Conservation (phyloP, 768 basidiomycete genomes). For the Trametopsis cervina region DNA sequence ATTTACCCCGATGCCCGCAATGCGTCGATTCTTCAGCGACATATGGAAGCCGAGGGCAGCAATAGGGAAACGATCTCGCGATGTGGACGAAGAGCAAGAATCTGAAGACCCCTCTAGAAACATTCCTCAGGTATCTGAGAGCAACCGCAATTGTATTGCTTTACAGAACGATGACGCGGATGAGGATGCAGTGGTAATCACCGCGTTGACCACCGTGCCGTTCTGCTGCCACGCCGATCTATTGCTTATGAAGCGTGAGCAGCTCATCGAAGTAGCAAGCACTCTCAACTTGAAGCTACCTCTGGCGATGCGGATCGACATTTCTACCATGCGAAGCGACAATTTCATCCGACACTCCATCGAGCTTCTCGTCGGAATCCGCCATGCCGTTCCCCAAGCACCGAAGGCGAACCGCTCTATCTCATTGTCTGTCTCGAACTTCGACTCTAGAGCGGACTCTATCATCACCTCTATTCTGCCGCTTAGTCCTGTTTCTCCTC, state of each 20-base stretch:
- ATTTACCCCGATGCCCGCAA: neutral
- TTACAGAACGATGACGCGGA: conserved; percentile 51
- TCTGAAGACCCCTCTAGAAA: neutral
- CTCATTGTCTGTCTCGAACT: conserved; percentile 6
- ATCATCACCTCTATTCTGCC: conserved; percentile 1
- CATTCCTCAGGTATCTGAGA: neutral
- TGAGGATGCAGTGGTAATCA: conserved; percentile 56
- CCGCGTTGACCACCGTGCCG: conserved; percentile 47
- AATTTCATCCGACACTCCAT: conserved; percentile 45
- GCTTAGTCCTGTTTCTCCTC: conserved; percentile 15
- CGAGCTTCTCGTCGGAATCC: conserved; percentile 56
- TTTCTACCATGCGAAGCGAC: conserved; percentile 30
- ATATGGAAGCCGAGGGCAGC: neutral
- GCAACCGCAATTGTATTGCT: conserved; percentile 33
- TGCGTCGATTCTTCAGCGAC: neutral
- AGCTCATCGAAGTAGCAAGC: conserved; percentile 46
- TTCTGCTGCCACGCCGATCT: conserved; percentile 76
- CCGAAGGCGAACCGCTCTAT: conserved; percentile 13
- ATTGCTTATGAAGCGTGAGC: conserved; percentile 48
- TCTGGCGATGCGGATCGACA: conserved; percentile 40
- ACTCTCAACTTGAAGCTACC: conserved; percentile 55
- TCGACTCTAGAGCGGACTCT: conserved; percentile 3
- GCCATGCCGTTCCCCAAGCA: conserved; percentile 19
- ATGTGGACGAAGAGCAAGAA: neutral
- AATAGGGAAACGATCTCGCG: neutral